These are phyloP conservation scores for Lobosporangium transversale DNA, from an alignment of 192 early-diverging fungal genomes.

Conservation along the genomic window DNA sequence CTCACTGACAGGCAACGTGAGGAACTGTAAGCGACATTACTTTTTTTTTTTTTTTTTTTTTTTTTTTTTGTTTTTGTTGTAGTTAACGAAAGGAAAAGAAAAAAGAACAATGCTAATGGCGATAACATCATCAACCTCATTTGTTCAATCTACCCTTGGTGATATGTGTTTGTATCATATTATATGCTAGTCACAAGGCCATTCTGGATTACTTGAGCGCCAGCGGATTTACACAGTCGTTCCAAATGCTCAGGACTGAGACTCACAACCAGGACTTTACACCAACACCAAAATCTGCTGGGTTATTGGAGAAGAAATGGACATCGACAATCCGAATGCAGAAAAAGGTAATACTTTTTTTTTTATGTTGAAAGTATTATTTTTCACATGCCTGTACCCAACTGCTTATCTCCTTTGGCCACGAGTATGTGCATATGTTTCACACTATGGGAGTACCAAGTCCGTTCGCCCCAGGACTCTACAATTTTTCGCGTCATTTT, in stretches of 20 bases:
- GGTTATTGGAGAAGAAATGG: slow-evolving; percentile 93
- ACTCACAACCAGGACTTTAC: slow-evolving; percentile 76
- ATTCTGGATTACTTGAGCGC: slow-evolving; percentile 91
- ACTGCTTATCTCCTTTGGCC: too few species aligned
- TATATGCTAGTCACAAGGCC: slow-evolving; percentile 68
- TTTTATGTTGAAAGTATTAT: too few species aligned
- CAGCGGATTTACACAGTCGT: slow-evolving; percentile 75
- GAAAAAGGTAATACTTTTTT: slow-evolving; percentile 86
- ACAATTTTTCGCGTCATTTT: too few species aligned
- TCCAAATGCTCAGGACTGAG: slow-evolving; percentile 75
- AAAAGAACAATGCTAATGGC: too few species aligned
- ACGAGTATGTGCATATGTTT: too few species aligned
- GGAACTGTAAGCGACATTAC: slow-evolving; percentile 67
- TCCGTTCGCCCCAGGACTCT: too few species aligned
- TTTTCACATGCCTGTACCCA: neutral
- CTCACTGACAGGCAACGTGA: slow-evolving; percentile 79
- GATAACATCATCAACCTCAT: neutral
- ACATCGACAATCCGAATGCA: slow-evolving; percentile 93
- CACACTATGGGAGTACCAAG: too few species aligned
- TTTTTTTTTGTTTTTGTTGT: neutral
- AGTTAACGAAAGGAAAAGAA: too few species aligned
- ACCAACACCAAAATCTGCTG: slow-evolving; percentile 77
- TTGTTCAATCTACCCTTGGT: neutral
- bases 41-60: neutral
- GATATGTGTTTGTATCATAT: neutral